Percentiles rank a stretch among this genome's conserved stretches.
phyloP scores from a whole-genome alignment of 208 protist genomes.

The Leptomonas seymouri region DNA sequence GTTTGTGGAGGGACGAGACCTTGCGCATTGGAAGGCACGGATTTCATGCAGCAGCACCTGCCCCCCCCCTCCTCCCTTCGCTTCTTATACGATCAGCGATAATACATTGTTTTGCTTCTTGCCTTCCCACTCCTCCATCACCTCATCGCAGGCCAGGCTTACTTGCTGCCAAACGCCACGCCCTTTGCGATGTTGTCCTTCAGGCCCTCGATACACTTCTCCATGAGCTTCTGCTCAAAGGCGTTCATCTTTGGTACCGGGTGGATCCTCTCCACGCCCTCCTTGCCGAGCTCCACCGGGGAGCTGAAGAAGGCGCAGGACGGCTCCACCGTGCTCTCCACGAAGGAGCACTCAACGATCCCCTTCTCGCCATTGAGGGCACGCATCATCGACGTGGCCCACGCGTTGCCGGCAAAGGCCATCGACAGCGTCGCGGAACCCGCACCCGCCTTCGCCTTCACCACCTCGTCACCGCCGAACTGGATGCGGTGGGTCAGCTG shows the following conservation, averaged over 20 bases:
- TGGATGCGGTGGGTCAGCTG: constrained; percentile 84
- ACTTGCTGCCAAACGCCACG: constrained; percentile 46
- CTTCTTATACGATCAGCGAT: too few species aligned
- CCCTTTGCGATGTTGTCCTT: constrained; percentile 89
- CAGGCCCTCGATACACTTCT: constrained; percentile 79
- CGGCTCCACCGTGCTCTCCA: constrained; percentile 65
- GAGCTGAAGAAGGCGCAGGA: constrained; percentile 76
- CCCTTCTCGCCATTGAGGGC: constrained; percentile 66
- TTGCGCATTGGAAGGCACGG: background rate
- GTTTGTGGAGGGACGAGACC: background rate
- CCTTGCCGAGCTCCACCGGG: constrained; percentile 71
- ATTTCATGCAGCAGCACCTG: too few species aligned
- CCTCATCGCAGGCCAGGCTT: background rate
- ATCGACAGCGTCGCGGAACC: constrained; percentile 82
- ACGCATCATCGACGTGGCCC: constrained; percentile 57
- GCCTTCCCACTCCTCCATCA: background rate
- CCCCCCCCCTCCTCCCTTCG: too few species aligned
- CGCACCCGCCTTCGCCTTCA: constrained; percentile 90
- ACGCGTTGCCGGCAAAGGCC: constrained; percentile 84
- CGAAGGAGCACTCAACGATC: constrained; percentile 70
- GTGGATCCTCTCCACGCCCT: constrained; percentile 66
- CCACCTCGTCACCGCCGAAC: constrained; percentile 88
- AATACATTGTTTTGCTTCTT: background rate
- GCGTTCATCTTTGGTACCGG: constrained; percentile 62
- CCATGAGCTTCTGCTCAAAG: constrained; percentile 71